Evolutionary conservation across 1,284 basidiomycete species (phyloP).

Genomic region (Ceratobasidium sp.): DNA sequence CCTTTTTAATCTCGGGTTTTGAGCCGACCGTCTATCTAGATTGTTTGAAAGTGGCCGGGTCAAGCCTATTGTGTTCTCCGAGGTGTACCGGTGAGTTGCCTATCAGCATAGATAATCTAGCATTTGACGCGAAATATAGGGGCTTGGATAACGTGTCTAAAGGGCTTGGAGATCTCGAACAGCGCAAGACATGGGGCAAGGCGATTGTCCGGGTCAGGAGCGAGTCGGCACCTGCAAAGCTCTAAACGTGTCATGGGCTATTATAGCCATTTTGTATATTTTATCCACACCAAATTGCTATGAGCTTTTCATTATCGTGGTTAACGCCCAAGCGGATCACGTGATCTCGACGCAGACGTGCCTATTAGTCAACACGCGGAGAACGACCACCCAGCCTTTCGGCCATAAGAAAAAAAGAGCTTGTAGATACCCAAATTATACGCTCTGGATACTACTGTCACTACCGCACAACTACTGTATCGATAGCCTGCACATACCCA

Average conservation of each 20-base stretch:
- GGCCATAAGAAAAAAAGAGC: constrained; percentile 35
- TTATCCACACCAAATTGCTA: background rate
- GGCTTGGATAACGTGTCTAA: constrained; percentile 68
- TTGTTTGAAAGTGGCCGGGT: constrained; percentile 76
- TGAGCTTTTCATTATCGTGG: too few relatives aligned
- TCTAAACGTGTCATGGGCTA: constrained; percentile 42
- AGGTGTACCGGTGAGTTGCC: constrained; percentile 66
- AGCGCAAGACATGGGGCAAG: constrained; percentile 94
- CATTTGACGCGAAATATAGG: constrained; percentile 26
- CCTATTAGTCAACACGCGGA: constrained; percentile 34
- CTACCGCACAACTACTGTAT: constrained; percentile 36
- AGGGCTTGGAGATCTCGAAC: constrained; percentile 78
- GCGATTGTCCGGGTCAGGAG: constrained; percentile 77
- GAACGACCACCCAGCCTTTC: constrained; percentile 38
- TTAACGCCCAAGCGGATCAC: background rate
- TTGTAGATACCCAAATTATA: constrained; percentile 26
- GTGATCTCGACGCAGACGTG: constrained; percentile 1
- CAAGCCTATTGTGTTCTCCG: constrained; percentile 80
- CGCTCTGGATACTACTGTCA: constrained; percentile 8
- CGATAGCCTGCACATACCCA: constrained; percentile 34
- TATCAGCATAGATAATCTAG: background rate
- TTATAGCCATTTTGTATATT: background rate
- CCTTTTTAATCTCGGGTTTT: background rate
- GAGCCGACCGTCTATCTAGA: constrained; percentile 57
- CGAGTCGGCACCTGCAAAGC: constrained; percentile 54